A percentile compares a stretch with the other conserved stretches of the same genome.
Evolutionary conservation across 805 yeast genomes (phyloP).

Genomic region (Starmerella ratchasimensis): DNA sequence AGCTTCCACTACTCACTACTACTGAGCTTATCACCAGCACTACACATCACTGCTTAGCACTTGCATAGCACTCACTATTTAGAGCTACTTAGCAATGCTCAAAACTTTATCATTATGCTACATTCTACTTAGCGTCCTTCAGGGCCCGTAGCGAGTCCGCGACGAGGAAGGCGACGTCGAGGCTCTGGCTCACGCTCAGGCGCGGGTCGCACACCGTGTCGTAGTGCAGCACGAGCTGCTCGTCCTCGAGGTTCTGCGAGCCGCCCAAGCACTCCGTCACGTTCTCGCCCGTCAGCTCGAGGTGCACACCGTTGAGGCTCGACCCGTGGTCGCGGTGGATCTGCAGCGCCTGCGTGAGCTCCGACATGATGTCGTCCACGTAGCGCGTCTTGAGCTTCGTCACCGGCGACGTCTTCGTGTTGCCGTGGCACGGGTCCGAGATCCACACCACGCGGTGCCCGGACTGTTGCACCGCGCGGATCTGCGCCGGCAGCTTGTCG

Average conservation of each 20-base stretch:
- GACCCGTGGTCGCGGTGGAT: slow-evolving; percentile 27
- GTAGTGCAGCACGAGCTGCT: slow-evolving; percentile 29
- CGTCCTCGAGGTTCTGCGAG: slow-evolving; percentile 28
- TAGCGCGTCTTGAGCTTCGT: slow-evolving; percentile 31
- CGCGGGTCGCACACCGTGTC: slow-evolving; percentile 35
- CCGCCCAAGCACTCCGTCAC: slow-evolving; percentile 36
- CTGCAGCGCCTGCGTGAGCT: slow-evolving; percentile 27
- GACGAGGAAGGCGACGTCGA: slow-evolving; percentile 32
- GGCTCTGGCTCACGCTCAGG: slow-evolving; percentile 28
- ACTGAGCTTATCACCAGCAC: too few species aligned
- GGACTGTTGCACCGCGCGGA: slow-evolving; percentile 28
- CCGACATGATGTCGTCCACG: slow-evolving; percentile 31
- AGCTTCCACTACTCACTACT: too few species aligned
- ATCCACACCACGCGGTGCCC: slow-evolving; percentile 33
- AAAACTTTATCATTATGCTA: not conserved
- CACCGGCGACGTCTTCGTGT: slow-evolving; percentile 29
- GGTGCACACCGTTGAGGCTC: slow-evolving; percentile 30
- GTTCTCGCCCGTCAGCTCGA: slow-evolving; percentile 33
- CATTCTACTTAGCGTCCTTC: not conserved
- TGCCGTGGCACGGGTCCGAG: slow-evolving; percentile 35
- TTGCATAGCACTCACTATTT: too few species aligned
- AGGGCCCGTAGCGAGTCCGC: slow-evolving; percentile 25
- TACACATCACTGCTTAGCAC: too few species aligned
- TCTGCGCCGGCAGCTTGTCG: slow-evolving; percentile 29
- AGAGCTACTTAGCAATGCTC: too few species aligned